Percentiles rank a stretch among this genome's conserved stretches.
These are phyloP conservation scores for Apophysomyces trapeziformis DNA, from an alignment of 371 early-diverging fungal genomes.

Conservation along the genomic window DNA sequence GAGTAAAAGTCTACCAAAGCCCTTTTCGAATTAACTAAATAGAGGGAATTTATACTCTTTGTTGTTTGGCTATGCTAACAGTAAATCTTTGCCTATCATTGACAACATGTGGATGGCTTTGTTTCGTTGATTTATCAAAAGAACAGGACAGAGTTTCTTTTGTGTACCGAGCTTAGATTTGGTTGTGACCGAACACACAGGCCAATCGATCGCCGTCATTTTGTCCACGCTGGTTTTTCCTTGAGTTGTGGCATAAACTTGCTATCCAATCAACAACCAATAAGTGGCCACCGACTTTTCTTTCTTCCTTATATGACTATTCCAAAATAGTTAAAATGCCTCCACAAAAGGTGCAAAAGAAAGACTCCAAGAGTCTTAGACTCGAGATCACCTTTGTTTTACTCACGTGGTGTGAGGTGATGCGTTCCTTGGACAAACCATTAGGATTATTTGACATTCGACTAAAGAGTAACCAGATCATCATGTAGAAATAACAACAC, in stretches of 20 bases:
- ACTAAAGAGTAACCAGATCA: too few relatives aligned
- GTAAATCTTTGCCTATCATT: conserved; percentile 7
- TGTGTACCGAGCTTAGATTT: background rate
- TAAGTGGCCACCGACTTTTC: background rate
- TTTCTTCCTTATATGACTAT: background rate
- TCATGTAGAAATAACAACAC: too few relatives aligned
- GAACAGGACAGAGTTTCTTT: background rate
- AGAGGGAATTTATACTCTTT: background rate
- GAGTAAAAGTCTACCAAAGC: background rate
- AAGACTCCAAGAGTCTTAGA: background rate
- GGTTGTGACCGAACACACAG: background rate
- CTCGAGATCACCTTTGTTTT: background rate
- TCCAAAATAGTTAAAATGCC: background rate
- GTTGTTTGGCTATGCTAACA: background rate
- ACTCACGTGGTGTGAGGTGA: too few relatives aligned
- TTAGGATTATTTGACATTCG: too few relatives aligned
- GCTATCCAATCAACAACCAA: background rate
- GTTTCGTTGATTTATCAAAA: background rate
- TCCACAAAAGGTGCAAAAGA: background rate
- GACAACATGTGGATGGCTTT: conserved; percentile 6
- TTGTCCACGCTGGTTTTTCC: conserved; percentile 1
- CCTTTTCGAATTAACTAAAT: background rate
- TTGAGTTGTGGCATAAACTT: background rate
- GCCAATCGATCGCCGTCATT: background rate
- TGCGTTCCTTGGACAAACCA: too few relatives aligned